phyloP scores from a whole-genome alignment of 2,329 filamentous ascomycete genomes.

The Shiraia bambusicola region DNA sequence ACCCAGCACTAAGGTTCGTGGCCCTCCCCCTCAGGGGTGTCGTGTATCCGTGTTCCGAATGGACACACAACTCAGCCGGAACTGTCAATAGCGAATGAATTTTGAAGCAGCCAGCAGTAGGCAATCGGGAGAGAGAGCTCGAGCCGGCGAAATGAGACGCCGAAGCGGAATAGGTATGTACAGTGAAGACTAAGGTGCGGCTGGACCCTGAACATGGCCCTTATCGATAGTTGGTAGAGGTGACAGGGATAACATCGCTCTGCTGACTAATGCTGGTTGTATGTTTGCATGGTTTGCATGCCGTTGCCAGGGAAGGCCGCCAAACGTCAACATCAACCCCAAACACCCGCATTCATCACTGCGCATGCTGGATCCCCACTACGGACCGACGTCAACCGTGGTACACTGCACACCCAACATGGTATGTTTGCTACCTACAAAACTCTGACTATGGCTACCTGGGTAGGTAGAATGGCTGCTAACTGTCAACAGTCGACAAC shows the following conservation, averaged over 20 bases:
- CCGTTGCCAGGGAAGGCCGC: conserved; percentile 18
- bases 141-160: too few relatives aligned
- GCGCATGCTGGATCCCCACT: background rate
- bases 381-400: too few relatives aligned
- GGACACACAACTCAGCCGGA: conserved; percentile 1
- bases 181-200: background rate
- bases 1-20: conserved; percentile 16
- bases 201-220: conserved; percentile 6
- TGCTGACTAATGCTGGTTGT: background rate
- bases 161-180: too few relatives aligned
- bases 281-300: conserved; percentile 15
- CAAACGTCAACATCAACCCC: conserved; percentile 25
- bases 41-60: conserved; percentile 6
- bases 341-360: conserved; percentile 14
- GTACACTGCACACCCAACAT: conserved; percentile 1
- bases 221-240: conserved; percentile 17
- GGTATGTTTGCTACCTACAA: conserved; percentile 6
- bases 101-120: background rate
- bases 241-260: background rate
- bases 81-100: background rate
- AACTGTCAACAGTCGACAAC: conserved; percentile 32
- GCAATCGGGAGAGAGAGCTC: background rate
- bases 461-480: conserved; percentile 1
- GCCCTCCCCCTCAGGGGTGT: conserved; percentile 22
- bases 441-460: conserved; percentile 5